Base-by-base conservation (phyloP, 768 basidiomycete genomes). In the Lactarius akahatsu region DNA sequence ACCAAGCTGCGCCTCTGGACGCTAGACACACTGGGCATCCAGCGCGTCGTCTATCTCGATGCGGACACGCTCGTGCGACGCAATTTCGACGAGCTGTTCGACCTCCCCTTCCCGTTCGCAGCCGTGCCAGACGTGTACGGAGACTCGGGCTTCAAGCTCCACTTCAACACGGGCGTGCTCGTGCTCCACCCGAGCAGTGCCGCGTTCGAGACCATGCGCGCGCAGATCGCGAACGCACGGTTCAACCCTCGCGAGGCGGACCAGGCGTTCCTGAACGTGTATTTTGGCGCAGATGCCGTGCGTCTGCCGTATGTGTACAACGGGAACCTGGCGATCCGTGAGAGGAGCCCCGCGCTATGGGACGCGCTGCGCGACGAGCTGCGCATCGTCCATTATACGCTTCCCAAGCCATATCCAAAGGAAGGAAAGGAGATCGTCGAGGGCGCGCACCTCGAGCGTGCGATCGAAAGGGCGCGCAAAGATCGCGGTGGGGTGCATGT, bases 31-130 rank as follows among this genome's bases (percentile, higher is more conserved):
- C 56, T 72, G 1, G 76, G 78, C 50, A 70, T 78, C 66, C 65
- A 73, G 34, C 57, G 71, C 41, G 74, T 77, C 16, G 75, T 81
- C 30, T 80, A 81, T 69, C 74, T 82, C 62, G 77, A 79, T 69
- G 76, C 77, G n/a, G 80, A 82, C 73, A 80, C 78, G 13, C 77
- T 81, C 68, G 80, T 79, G 23, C 76, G 73, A 9, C 73, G 72
- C 45, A 80, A 80, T 66, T 77, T 82, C 66, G 78, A 80, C 70
- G 81, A 81, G 70, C 76, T 81, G n/a, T 81, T 80, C 71, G 65
- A 76, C 15, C 66, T 78, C 5, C 80, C 80, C 15, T 80, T 76
- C 74, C 69, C 70, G 23, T 78, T 82, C 66, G 80, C 73, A 26
- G 81, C 81, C 3, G 80, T 77, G 5, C 78, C 79, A 1, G 80